A percentile compares a stretch with the other conserved stretches of the same genome.
Conservation (phyloP, 345 rosid species). For the Eutrema japonicum region DNA sequence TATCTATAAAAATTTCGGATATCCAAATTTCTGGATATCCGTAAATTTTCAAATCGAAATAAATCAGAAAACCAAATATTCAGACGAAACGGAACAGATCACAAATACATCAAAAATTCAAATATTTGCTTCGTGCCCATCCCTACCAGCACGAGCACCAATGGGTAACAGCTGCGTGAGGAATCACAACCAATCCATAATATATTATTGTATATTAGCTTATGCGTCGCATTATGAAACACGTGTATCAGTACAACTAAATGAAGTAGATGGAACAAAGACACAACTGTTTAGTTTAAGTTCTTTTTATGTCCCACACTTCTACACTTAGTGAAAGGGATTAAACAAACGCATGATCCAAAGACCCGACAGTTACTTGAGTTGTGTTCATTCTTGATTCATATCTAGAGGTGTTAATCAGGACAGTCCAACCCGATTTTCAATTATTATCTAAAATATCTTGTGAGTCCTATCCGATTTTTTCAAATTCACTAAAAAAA, state of each 20-base stretch:
- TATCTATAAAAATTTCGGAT: too few species aligned
- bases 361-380: constrained; percentile 32
- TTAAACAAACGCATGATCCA: constrained; percentile 35
- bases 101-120: too few species aligned
- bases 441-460: constrained; percentile 31
- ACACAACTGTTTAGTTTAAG: constrained; percentile 36
- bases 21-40: too few species aligned
- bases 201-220: constrained; percentile 28
- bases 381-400: constrained; percentile 36
- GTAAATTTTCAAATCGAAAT: too few species aligned
- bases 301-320: constrained; percentile 37
- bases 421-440: constrained; percentile 30
- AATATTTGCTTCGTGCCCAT: too few species aligned
- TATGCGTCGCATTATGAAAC: constrained; percentile 39
- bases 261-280: constrained; percentile 22
- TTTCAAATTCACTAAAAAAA: background rate
- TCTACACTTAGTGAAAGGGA: constrained; percentile 32
- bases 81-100: too few species aligned
- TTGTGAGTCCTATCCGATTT: background rate
- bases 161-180: constrained; percentile 37
- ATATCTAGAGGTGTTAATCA: constrained; percentile 29
- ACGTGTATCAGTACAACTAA: constrained; percentile 16
- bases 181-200: constrained; percentile 21
- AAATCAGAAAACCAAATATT: too few species aligned
- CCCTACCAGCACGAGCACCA: constrained; percentile 10